Evolutionary conservation across 371 early-diverging fungal species (phyloP), one percentile per base, ranked within the genome.

Genomic region (Lichtheimia hyalospora): DNA sequence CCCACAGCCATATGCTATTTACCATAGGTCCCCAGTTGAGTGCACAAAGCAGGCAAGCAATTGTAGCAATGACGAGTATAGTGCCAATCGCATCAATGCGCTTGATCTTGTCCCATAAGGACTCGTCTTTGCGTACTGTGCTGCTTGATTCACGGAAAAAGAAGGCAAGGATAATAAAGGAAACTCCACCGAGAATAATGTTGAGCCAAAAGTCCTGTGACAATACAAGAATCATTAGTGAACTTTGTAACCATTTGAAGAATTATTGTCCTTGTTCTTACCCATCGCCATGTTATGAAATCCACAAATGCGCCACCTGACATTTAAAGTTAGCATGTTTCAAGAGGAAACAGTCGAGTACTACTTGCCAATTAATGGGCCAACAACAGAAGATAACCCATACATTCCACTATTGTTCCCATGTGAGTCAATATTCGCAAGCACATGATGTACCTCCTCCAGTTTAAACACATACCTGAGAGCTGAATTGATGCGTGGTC

Each of bases 311-410:
- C 84, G 28, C 93, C 93, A 44, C 34, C 34, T 18, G 46, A 16
- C 16, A 1, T 21, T 16, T 5, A 13, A n/a, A 8, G n/a, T 18
- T 18, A 21, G 21, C 46, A 46, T 46, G 16, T 24, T 80, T 74
- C 41, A 75, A 61, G 34, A 2, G 1, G 34, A 8, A 46, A 6
- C 16, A 8, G 21, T 21, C n/a, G n/a, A n/a, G 46, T 16, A 8
- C 7, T n/a, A 46, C n/a, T 21, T 21, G 10, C 91, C 78, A 20
- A 74, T 57, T 21, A 78, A 64, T 1, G 92, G 92, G 5, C 93
- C 93, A 13, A 88, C 69, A 0, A 87, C 87, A 34, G 84, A 83
- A 2, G 91, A 82, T n/a, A 90, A 52, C 14, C 87, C 88, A 70
- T 86, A 91, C n/a, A 87, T 34, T 6, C 34, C 82, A 34, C 34